A percentile compares a stretch with the other conserved stretches of the same genome.
Evolutionary conservation across 2,329 filamentous ascomycete genomes (phyloP).

Genomic region (Calonectria honghensis): DNA sequence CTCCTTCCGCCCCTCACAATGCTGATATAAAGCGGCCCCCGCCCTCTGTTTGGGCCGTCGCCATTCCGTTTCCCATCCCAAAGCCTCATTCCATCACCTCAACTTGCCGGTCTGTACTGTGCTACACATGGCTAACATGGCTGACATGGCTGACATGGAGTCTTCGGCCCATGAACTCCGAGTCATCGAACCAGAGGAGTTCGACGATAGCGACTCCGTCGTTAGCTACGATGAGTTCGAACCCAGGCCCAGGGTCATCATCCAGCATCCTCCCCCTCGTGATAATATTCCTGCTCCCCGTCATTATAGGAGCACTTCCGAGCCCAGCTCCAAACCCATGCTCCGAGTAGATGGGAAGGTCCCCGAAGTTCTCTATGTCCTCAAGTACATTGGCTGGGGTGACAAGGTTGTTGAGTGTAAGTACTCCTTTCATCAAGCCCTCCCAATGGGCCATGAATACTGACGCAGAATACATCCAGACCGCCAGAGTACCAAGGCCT

Average conservation of each 20-base stretch:
- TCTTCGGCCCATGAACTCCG: conserved; percentile 36
- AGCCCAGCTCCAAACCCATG: conserved; percentile 22
- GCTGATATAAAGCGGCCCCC: conserved; percentile 4
- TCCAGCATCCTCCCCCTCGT: not conserved
- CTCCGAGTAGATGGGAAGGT: conserved; percentile 60
- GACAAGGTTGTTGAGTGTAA: conserved; percentile 62
- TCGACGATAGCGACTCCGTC: conserved; percentile 46
- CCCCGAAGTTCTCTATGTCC: conserved; percentile 64
- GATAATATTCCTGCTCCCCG: not conserved
- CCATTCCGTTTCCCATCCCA: not conserved
- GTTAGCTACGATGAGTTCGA: conserved; percentile 51
- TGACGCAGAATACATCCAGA: conserved; percentile 54
- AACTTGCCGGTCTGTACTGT: not conserved
- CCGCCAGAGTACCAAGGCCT: conserved; percentile 62
- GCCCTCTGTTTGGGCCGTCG: not conserved
- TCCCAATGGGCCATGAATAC: conserved; percentile 2
- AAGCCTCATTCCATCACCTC: not conserved
- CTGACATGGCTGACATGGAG: conserved; percentile 40
- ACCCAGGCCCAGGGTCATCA: not conserved
- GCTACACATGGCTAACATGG: conserved; percentile 41
- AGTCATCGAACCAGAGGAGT: conserved; percentile 41
- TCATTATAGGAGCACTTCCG: not conserved
- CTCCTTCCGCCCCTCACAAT: not conserved
- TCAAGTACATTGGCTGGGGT: conserved; percentile 61
- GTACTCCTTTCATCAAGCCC: conserved; percentile 32